Percentiles rank a stretch among this genome's conserved stretches.
Conservation (phyloP, 495 filamentous ascomycete genomes). For the Jackrogersella minutella region DNA sequence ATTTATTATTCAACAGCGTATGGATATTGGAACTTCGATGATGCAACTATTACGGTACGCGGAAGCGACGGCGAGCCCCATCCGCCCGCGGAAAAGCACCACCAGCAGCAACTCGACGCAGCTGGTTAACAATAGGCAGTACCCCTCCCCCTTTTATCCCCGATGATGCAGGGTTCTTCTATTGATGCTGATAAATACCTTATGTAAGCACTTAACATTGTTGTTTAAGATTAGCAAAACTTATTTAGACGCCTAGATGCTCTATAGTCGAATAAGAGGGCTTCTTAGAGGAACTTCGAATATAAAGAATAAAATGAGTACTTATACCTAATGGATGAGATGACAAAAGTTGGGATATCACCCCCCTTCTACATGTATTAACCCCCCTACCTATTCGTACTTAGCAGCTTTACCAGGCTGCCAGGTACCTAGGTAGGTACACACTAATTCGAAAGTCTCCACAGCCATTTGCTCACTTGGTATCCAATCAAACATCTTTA, state of each 20-base stretch:
- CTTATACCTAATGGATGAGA: too few species aligned
- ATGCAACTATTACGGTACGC: conserved; percentile 52
- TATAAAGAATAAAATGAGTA: background rate
- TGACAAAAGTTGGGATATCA: too few species aligned
- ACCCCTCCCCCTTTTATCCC: conserved; percentile 43
- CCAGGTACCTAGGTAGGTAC: too few species aligned
- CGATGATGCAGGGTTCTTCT: conserved; percentile 42
- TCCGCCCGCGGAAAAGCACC: background rate
- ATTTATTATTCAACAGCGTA: conserved; percentile 48
- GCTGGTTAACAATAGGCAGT: conserved; percentile 19
- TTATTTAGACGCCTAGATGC: too few species aligned
- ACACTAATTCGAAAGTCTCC: too few species aligned
- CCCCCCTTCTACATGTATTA: background rate
- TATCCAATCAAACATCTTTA: conserved; percentile 2
- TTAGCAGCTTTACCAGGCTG: too few species aligned
- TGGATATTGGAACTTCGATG: conserved; percentile 51
- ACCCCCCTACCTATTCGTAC: background rate
- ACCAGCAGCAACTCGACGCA: too few species aligned
- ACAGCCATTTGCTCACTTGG: background rate
- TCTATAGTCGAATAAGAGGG: conserved; percentile 30
- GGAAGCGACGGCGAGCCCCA: conserved; percentile 38
- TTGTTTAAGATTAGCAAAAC: background rate
- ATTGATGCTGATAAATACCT: conserved; percentile 34
- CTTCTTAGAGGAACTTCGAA: conserved; percentile 25
- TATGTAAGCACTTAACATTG: background rate